Percentiles rank a stretch among this genome's conserved stretches.
These are phyloP conservation scores for Jamesozyma lodderae DNA, from an alignment of 805 yeast species.

Conservation along the genomic window DNA sequence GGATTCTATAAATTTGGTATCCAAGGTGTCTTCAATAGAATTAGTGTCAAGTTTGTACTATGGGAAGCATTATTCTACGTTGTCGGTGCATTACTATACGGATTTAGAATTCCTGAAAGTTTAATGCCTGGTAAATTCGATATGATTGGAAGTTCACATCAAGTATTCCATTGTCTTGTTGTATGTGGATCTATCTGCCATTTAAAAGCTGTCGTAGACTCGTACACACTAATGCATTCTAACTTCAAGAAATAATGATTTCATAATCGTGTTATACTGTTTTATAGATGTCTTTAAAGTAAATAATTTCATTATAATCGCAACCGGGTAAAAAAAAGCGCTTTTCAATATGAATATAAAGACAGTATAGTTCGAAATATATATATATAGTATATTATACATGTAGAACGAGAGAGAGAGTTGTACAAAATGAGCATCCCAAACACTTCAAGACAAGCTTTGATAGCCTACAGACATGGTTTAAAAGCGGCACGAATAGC, in stretches of 20 bases:
- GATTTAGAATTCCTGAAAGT: constrained; percentile 66
- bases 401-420: no score
- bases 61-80: constrained; percentile 69
- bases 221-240: constrained; percentile 37
- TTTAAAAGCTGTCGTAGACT: constrained; percentile 52
- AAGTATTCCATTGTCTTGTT: constrained; percentile 70
- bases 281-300: no score
- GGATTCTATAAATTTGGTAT: constrained; percentile 47
- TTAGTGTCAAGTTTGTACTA: constrained; percentile 52
- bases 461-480: constrained; percentile 52
- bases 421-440: not conserved
- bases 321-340: not conserved
- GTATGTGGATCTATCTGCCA: constrained; percentile 72
- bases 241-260: constrained; percentile 2
- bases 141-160: constrained; percentile 71
- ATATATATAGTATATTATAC: no score
- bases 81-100: constrained; percentile 70
- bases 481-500: constrained; percentile 58
- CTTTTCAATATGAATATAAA: no score
- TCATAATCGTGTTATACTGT: no score
- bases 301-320: not conserved
- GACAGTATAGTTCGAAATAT: no score
- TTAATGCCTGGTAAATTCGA: constrained; percentile 57
- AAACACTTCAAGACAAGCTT: constrained; percentile 2
- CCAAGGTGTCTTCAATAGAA: constrained; percentile 40